These are phyloP conservation scores for Claviceps quebecensis DNA, from an alignment of 2,329 filamentous ascomycete species.

Conservation along the genomic window DNA sequence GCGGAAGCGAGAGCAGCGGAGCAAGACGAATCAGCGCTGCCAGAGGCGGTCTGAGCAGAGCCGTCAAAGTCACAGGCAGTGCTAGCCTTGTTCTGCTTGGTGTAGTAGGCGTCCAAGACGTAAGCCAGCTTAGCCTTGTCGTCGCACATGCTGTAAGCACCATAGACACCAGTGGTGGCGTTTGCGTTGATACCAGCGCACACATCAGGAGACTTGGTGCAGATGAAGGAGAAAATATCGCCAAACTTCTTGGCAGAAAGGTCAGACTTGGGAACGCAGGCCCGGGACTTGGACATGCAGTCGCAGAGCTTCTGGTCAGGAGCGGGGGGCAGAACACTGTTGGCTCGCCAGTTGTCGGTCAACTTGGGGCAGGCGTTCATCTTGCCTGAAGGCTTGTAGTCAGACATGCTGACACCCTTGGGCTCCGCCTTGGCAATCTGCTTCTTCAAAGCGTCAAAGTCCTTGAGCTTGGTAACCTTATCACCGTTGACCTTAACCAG, in stretches of 20 bases:
- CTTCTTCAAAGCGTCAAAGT: constrained; percentile 60
- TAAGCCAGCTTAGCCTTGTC: constrained; percentile 56
- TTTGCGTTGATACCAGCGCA: constrained; percentile 59
- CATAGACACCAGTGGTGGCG: constrained; percentile 53
- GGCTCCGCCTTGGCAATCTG: constrained; percentile 57
- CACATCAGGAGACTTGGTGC: constrained; percentile 38
- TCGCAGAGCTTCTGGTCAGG: constrained; percentile 68
- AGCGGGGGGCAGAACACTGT: constrained; percentile 59
- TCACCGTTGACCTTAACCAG: constrained; percentile 48
- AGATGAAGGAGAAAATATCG: constrained; percentile 61
- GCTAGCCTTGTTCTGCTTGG: constrained; percentile 34
- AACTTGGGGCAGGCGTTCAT: constrained; percentile 57
- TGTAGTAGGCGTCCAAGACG: constrained; percentile 62
- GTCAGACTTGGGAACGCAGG: constrained; percentile 50
- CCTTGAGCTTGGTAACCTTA: constrained; percentile 51
- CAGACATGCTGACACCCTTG: constrained; percentile 46
- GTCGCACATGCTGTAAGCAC: constrained; percentile 66
- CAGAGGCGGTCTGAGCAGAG: constrained; percentile 40
- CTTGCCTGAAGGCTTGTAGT: constrained; percentile 64
- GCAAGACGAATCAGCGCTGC: constrained; percentile 39
- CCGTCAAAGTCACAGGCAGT: constrained; percentile 60
- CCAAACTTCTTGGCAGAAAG: constrained; percentile 46
- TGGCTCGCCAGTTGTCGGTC: constrained; percentile 47
- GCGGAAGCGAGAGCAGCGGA: constrained; percentile 44
- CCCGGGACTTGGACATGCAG: constrained; percentile 68